Evolutionary conservation across 148 eudicot genomes (phyloP).

Genomic region (Dysphania ambrosioides): DNA sequence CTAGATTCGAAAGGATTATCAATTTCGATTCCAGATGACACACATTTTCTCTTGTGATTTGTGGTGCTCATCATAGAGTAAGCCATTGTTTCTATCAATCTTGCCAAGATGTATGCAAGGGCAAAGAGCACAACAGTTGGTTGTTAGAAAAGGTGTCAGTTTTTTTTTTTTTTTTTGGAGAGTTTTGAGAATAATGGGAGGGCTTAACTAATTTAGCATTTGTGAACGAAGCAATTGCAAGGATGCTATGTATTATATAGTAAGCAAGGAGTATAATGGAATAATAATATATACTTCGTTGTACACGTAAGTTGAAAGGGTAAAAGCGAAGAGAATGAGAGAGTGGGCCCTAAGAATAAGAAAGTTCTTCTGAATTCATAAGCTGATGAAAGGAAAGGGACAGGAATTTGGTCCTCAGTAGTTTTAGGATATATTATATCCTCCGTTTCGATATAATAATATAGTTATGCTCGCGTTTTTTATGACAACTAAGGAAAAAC

Average conservation of each 20-base stretch:
- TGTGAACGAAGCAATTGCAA: slow-evolving; percentile 3
- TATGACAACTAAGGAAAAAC: too few relatives aligned
- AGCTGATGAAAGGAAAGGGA: slow-evolving; percentile 12
- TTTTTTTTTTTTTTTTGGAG: too few relatives aligned
- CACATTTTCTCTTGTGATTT: slow-evolving; percentile 23
- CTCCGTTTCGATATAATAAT: too few relatives aligned
- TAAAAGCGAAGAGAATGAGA: slow-evolving; percentile 4
- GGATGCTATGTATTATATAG: slow-evolving; percentile 1
- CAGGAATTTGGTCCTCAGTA: slow-evolving; percentile 3
- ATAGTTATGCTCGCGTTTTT: too few relatives aligned
- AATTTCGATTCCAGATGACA: neutral
- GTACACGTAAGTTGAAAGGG: neutral
- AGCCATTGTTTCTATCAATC: slow-evolving; percentile 22
- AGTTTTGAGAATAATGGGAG: neutral
- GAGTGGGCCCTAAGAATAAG: slow-evolving; percentile 26
- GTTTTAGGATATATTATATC: neutral
- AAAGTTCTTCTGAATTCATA: slow-evolving; percentile 6
- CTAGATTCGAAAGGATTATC: slow-evolving; percentile 19
- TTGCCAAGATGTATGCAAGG: too few relatives aligned
- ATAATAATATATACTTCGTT: too few relatives aligned
- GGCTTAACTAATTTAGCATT: neutral
- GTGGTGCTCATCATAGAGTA: slow-evolving; percentile 36
- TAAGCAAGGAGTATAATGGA: too few relatives aligned
- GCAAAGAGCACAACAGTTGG: too few relatives aligned
- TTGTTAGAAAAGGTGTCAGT: too few relatives aligned